Evolutionary conservation across 1,139 yeast genomes (phyloP), one percentile per base, ranked within the genome.

Genomic region (Candida anutae): DNA sequence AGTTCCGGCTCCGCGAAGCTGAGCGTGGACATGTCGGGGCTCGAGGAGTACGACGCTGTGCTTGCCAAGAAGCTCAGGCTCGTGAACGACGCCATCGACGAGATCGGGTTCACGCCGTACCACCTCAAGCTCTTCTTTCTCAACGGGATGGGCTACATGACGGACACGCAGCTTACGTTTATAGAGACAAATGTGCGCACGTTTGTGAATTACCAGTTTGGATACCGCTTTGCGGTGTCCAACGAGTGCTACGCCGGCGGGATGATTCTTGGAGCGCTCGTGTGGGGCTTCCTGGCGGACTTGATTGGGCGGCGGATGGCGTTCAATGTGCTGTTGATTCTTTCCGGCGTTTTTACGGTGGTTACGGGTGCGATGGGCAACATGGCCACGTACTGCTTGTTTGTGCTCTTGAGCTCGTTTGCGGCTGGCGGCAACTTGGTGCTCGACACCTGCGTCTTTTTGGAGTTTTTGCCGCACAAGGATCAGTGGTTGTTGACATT

Each of bases 131-230:
- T 65, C 12, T 46, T 46, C 23, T 59, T 58, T 39, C 44, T 71
- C 21, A 70, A 69, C 34, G 82, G 82, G 12, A 66, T 74, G 65
- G 83, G 83, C 11, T 76, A 76, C 42, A 69, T 77, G 5, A 75
- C 72, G 16, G 82, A 76, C 45, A 71, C 79, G 12, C 74, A 74
- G 44, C 54, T 76, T 38, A 65, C 62, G 22, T 55, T 59, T 44
- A 42, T 58, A 23, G 69, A 62, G 38, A 46, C 59, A 31, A 45
- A 50, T 21, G 68, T 60, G 8, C 47, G 66, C 34, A 46, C 53
- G 4, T 57, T 53, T 40, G 53, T 58, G 40, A 69, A 62, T 43
- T 61, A 53, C 42, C 75, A 62, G 39, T 61, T 60, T 40, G 57
- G 58, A 13, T 51, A 55, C 32, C 25, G 25, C 10, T 60, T 52